phyloP scores from a whole-genome alignment of 306 rosid species.

The Clitoria ternatea region DNA sequence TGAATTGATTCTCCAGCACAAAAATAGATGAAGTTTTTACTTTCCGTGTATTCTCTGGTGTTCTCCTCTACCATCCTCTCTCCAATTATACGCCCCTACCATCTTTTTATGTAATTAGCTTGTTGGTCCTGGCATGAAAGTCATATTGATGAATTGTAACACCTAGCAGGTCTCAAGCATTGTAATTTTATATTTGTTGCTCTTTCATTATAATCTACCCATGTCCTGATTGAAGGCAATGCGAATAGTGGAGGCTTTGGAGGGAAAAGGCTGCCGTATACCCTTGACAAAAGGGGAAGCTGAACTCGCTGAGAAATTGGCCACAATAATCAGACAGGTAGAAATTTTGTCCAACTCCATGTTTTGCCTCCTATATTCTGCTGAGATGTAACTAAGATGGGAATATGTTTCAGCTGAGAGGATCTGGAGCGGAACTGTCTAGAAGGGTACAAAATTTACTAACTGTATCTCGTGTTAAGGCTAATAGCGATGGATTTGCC shows the following conservation, averaged over 20 bases:
- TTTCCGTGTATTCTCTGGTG: not conserved
- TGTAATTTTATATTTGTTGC: not conserved
- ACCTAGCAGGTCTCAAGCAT: not conserved
- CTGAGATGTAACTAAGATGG: constrained; percentile 27
- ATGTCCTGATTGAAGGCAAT: constrained; percentile 55
- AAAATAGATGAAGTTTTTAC: not conserved
- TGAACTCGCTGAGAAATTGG: constrained; percentile 86
- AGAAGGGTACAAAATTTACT: constrained; percentile 87
- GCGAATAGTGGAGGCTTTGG: constrained; percentile 91
- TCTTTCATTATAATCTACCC: not conserved
- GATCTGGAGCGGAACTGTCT: constrained; percentile 86
- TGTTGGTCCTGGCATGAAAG: not conserved
- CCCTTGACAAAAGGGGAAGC: constrained; percentile 93
- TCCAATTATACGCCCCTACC: not conserved
- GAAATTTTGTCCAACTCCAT: not conserved
- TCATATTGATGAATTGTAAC: constrained; percentile 7
- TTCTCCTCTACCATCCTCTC: not conserved
- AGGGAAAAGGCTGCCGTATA: constrained; percentile 85
- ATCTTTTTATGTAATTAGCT: too few species aligned
- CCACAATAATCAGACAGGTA: constrained; percentile 87
- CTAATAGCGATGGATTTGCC: constrained; percentile 53
- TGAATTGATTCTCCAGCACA: not conserved
- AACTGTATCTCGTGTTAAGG: constrained; percentile 65
- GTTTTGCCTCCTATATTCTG: not conserved
- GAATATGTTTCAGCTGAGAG: constrained; percentile 65